Percentiles rank a stretch among this genome's conserved stretches.
Evolutionary conservation across 805 yeast genomes (phyloP).

Genomic region (Komagataella phaffii): DNA sequence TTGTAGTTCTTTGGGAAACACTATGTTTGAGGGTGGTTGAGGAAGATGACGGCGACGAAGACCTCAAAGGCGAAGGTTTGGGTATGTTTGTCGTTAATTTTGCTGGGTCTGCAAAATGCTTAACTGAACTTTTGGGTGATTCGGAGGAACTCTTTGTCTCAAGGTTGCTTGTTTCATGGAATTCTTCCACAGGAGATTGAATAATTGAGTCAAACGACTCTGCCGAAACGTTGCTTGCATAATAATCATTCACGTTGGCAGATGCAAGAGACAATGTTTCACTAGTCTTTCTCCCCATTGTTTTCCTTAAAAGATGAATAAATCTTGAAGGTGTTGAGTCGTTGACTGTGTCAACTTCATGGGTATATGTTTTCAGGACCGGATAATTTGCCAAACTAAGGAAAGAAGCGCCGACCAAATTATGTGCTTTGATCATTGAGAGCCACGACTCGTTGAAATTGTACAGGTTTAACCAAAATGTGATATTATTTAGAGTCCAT

Average conservation of each 20-base stretch:
- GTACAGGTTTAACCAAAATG: conserved; percentile 54
- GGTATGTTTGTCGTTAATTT: background rate
- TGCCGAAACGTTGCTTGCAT: background rate
- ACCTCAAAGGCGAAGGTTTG: conserved; percentile 1
- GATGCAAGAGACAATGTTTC: conserved; percentile 1
- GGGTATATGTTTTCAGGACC: conserved; percentile 17
- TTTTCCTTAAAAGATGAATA: conserved; percentile 36
- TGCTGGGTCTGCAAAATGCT: background rate
- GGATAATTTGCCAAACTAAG: conserved; percentile 58
- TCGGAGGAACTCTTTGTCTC: background rate
- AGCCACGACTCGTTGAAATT: conserved; percentile 66
- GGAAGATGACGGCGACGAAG: background rate
- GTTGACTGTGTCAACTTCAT: conserved; percentile 28
- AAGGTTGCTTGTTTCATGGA: background rate
- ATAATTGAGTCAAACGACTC: background rate
- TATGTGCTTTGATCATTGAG: conserved; percentile 42
- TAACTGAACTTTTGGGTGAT: background rate
- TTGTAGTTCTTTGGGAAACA: background rate
- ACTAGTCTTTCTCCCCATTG: conserved; percentile 13
- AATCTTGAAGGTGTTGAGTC: conserved; percentile 42
- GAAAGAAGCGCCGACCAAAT: conserved; percentile 50
- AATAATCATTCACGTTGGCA: background rate
- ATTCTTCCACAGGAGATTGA: background rate
- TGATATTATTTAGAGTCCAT: conserved; percentile 64
- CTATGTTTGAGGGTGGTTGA: background rate